Percentiles rank a stretch among this genome's conserved stretches.
Conservation (phyloP, 371 early-diverging fungal species). For the Mortierella sp. region DNA sequence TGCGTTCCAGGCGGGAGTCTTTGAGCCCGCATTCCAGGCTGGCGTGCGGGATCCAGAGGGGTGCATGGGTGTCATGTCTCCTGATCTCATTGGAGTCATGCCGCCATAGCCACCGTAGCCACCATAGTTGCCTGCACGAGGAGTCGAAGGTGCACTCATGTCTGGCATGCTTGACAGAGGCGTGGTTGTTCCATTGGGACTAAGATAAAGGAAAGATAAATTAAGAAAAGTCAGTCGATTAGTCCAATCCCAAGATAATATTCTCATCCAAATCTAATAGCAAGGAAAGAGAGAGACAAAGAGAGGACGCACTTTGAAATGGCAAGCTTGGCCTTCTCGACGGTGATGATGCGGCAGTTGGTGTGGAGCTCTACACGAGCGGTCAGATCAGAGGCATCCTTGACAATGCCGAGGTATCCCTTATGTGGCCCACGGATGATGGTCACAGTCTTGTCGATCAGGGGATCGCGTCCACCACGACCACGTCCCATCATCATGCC, state of each 20-base stretch:
- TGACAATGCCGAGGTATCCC: slow-evolving; percentile 97
- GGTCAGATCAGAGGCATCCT: slow-evolving; percentile 81
- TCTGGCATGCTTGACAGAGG: slow-evolving; percentile 45
- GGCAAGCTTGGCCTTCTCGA: slow-evolving; percentile 80
- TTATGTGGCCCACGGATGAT: slow-evolving; percentile 96
- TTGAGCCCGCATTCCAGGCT: slow-evolving; percentile 79
- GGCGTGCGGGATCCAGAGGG: slow-evolving; percentile 76
- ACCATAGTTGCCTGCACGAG: slow-evolving; percentile 41
- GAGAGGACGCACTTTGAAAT: slow-evolving; percentile 56
- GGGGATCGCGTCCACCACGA: slow-evolving; percentile 79
- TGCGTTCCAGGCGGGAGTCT: slow-evolving; percentile 57
- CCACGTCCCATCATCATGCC: slow-evolving; percentile 70
- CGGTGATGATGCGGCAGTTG: slow-evolving; percentile 80
- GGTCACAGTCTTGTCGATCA: slow-evolving; percentile 90
- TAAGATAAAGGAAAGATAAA: slow-evolving; percentile 3
- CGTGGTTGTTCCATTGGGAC: slow-evolving; percentile 42
- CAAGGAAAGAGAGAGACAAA: not conserved
- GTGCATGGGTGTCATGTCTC: slow-evolving; percentile 70
- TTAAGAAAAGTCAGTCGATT: not conserved
- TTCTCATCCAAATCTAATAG: not conserved
- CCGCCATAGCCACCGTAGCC: slow-evolving; percentile 52
- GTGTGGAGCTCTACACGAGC: slow-evolving; percentile 97
- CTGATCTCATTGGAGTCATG: slow-evolving; percentile 54
- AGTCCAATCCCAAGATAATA: not conserved
- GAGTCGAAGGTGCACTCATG: slow-evolving; percentile 28